Conservation (phyloP, 163 green algal genomes). For the Smithsoniella earleae region DNA sequence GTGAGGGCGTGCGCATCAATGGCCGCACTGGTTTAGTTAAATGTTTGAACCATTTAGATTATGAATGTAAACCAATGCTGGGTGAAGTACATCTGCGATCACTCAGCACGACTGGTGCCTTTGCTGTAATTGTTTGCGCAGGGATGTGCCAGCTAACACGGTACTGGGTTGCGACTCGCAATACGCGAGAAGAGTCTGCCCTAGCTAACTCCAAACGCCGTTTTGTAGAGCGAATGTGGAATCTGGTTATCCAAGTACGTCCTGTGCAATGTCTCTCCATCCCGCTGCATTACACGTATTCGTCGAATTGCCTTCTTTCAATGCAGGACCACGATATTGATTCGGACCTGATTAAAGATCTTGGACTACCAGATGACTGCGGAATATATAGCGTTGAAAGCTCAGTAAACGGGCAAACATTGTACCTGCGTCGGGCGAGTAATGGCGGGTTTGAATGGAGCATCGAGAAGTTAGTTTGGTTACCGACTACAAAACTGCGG, state of each 20-base stretch:
- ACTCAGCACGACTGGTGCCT: background rate
- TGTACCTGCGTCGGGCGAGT: background rate
- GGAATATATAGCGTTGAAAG: slow-evolving; percentile 6
- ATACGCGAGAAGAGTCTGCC: background rate
- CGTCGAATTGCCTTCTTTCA: background rate
- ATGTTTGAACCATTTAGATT: too few species aligned
- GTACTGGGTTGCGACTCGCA: background rate
- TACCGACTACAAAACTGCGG: slow-evolving; percentile 16
- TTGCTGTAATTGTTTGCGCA: background rate
- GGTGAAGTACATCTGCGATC: background rate
- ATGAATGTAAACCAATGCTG: too few species aligned
- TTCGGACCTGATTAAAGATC: background rate
- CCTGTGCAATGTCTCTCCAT: background rate
- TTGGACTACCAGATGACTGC: slow-evolving; percentile 3
- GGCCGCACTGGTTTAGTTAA: too few species aligned
- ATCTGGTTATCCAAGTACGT: slow-evolving; percentile 36
- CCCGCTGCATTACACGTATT: background rate
- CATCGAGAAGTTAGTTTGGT: slow-evolving; percentile 19
- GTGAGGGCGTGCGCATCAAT: too few species aligned
- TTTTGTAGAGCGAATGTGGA: slow-evolving; percentile 35
- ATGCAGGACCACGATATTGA: background rate
- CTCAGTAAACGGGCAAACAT: background rate
- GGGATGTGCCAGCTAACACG: background rate
- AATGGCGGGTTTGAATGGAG: slow-evolving; percentile 16
- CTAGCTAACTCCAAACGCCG: background rate